These are phyloP conservation scores for Hordeum pubiflorum DNA, from an alignment of 202 grass and related monocot species.

Conservation along the genomic window DNA sequence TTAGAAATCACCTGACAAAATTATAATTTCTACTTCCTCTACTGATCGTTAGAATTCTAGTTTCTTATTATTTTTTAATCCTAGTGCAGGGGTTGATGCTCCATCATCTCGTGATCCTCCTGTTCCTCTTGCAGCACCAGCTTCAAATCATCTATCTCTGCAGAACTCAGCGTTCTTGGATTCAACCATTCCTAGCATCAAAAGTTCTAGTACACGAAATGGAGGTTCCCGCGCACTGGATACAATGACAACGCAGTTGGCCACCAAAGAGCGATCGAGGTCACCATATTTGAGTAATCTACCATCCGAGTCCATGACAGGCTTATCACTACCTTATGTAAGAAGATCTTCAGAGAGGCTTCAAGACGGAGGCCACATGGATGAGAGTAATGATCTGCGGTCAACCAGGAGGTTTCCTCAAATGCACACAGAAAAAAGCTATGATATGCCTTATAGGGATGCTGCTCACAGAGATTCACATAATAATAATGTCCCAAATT, in stretches of 20 bases:
- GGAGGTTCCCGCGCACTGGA: constrained; percentile 55
- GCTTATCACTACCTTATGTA: constrained; percentile 50
- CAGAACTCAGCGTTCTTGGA: constrained; percentile 63
- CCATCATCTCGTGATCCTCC: constrained; percentile 80
- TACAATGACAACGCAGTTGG: constrained; percentile 43
- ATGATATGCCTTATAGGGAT: constrained; percentile 74
- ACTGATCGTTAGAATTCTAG: background rate
- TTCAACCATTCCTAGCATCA: constrained; percentile 58
- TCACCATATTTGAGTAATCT: constrained; percentile 62
- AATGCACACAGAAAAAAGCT: constrained; percentile 60
- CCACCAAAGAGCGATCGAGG: constrained; percentile 57
- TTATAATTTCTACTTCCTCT: background rate
- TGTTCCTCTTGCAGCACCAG: constrained; percentile 53
- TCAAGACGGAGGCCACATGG: constrained; percentile 42
- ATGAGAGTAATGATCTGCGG: constrained; percentile 51
- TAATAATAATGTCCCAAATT: constrained; percentile 75
- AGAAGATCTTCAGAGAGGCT: constrained; percentile 76
- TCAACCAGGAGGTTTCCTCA: constrained; percentile 48
- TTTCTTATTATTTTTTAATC: constrained; percentile 54
- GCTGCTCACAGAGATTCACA: constrained; percentile 69
- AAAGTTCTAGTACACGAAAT: constrained; percentile 50
- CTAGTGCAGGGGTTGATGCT: constrained; percentile 88
- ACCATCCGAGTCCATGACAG: constrained; percentile 52
- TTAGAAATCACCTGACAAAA: background rate
- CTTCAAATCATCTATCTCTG: constrained; percentile 52